A percentile compares a stretch with the other conserved stretches of the same genome.
These are phyloP conservation scores for Fusarium citri DNA, from an alignment of 2,329 filamentous ascomycete genomes.

Conservation along the genomic window DNA sequence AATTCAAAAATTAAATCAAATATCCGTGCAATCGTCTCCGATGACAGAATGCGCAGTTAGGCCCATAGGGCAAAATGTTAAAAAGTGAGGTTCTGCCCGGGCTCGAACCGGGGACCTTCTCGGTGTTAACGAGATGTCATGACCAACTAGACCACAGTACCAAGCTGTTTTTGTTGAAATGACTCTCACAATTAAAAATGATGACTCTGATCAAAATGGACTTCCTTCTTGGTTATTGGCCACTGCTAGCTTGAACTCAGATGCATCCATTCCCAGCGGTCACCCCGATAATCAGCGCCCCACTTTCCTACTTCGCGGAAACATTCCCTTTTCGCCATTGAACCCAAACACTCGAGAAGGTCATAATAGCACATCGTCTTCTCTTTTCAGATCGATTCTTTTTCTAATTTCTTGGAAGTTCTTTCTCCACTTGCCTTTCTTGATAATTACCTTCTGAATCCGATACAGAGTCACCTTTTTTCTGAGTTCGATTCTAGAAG, in stretches of 20 bases:
- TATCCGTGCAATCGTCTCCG: not conserved
- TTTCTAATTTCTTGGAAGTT: not conserved
- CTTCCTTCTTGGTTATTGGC: not conserved
- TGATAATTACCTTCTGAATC: not conserved
- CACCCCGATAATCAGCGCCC: not conserved
- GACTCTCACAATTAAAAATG: accelerated
- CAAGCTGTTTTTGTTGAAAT: not conserved
- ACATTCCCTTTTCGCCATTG: constrained; percentile 34
- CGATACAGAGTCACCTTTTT: no score
- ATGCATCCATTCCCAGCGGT: not conserved
- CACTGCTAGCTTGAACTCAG: not conserved
- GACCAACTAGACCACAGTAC: not conserved
- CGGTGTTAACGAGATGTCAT: not conserved
- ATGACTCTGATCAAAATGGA: accelerated
- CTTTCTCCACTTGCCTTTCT: constrained; percentile 41
- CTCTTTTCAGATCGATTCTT: no score
- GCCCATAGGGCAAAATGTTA: accelerated
- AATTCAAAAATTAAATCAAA: accelerated
- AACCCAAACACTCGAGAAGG: not conserved
- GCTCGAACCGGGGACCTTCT: not conserved
- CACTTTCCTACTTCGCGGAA: constrained; percentile 22
- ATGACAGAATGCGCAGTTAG: not conserved
- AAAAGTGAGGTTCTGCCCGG: not conserved
- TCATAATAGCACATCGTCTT: not conserved
- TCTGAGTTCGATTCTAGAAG: no score